Evolutionary conservation across 805 yeast species (phyloP).

Genomic region (Candida pseudofarinosa): DNA sequence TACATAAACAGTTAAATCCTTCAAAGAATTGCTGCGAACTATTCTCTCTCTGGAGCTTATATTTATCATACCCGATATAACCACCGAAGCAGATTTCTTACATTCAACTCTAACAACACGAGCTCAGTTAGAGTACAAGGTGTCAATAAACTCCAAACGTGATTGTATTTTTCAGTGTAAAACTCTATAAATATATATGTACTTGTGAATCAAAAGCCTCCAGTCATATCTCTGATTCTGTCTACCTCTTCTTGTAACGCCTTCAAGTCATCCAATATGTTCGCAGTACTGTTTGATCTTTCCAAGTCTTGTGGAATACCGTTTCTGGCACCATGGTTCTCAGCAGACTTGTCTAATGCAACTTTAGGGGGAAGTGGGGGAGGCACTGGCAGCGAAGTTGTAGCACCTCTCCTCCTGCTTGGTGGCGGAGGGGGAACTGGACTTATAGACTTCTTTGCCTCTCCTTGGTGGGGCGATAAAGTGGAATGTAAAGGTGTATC

Average conservation of each 20-base stretch:
- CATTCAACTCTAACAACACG: no score
- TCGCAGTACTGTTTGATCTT: constrained; percentile 35
- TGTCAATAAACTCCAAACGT: no score
- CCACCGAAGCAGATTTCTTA: no score
- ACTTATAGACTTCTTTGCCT: constrained; percentile 13
- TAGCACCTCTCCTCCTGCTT: constrained; percentile 24
- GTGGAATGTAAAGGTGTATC: not conserved
- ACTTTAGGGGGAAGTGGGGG: constrained; percentile 30
- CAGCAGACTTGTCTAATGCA: constrained; percentile 6
- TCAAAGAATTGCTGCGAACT: no score
- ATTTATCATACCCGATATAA: no score
- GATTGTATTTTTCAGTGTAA: no score
- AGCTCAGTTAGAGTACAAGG: no score
- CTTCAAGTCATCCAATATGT: constrained; percentile 60
- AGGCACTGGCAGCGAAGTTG: constrained; percentile 5
- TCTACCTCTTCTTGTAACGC: constrained; percentile 72
- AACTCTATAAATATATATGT: no score
- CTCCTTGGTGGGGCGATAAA: constrained; percentile 8
- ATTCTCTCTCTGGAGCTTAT: no score
- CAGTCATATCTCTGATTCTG: constrained; percentile 44
- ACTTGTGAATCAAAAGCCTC: constrained; percentile 29
- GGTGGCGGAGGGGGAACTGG: constrained; percentile 39
- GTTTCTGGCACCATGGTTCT: not conserved
- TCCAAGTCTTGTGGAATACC: not conserved
- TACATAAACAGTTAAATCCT: no score